Base-by-base conservation (phyloP, 2,329 filamentous ascomycete genomes). In the Hymenoscyphus infarciens region DNA sequence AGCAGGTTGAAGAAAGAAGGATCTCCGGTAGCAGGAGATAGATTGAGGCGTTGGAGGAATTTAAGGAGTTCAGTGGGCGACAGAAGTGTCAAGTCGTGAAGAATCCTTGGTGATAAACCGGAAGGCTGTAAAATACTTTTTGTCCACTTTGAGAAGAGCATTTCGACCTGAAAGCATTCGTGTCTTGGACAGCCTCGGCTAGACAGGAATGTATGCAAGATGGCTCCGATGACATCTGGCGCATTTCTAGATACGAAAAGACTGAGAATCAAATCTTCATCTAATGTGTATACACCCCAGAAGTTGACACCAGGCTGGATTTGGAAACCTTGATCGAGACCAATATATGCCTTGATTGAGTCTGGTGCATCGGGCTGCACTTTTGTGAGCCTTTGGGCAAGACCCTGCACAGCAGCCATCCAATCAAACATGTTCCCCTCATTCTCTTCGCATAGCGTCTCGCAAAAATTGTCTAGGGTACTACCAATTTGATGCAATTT, bases 1-100 rank as follows among this genome's bases (percentile, higher is more conserved):
- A 69, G 61, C 42, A 61, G 60, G 39, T 59, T 59, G 33, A 64
- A 11, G 22, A 69, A 61, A 7, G 54, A 59, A 13, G 49, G 35
- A 54, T 67, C 62, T 19, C 57, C 64, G n/a, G 16, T 33, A 29
- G 39, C 39, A 15, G 57, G 53, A 16, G 59, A 56, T 11, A 68
- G 39, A 27, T 59, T 62, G 11, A 69, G 57, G 16, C 56, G 39
- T 53, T 68, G 66, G 57, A 67, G 39, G 45, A 69, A 66, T 19
- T 59, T 63, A 2, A 69, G 54, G 1, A 65, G 53, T 61, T 69
- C 67, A 3, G 54, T 54, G 0, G 78, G 78, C 4, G 78, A 77
- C 3, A 80, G 69, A 22, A 66, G 67, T 49, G 78, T 74, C 35
- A 80, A 74, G 66, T 81, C 79, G 31, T 77, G 72, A 22, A 76